A percentile compares a stretch with the other conserved stretches of the same genome.
Conservation (phyloP, 2,329 filamentous ascomycete species). For the Daldinia eschscholtzii region DNA sequence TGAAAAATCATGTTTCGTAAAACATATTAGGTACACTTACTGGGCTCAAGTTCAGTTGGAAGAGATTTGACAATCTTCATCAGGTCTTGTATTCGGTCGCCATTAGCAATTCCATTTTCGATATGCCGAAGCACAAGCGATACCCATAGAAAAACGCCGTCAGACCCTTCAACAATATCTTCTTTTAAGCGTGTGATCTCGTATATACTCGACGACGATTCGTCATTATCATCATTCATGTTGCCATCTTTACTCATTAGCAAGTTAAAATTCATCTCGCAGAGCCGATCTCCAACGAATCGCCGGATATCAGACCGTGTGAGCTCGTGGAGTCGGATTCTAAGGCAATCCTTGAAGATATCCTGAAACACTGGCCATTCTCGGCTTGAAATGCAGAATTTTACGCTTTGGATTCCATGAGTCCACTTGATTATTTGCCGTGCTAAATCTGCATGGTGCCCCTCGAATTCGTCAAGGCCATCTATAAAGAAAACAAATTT, state of each 20-base stretch:
- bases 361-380: constrained; percentile 4
- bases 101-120: not conserved
- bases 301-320: not conserved
- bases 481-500: constrained; percentile 1
- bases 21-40: not conserved
- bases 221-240: not conserved
- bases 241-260: not conserved
- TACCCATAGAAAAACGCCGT: not conserved
- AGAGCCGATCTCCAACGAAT: not conserved
- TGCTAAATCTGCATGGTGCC: not conserved
- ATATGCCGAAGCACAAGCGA: not conserved
- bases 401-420: not conserved
- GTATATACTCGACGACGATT: not conserved
- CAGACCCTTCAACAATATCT: not conserved
- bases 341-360: not conserved
- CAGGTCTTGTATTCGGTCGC: constrained; percentile 1
- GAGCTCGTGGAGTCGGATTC: not conserved
- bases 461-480: constrained; percentile 1
- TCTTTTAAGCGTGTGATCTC: not conserved
- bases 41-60: not conserved
- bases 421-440: not conserved
- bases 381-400: constrained; percentile 4
- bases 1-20: not conserved
- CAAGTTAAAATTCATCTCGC: not conserved
- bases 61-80: not conserved